Evolutionary conservation across 306 rosid genomes (phyloP).

Genomic region (Trifolium fragiferum): DNA sequence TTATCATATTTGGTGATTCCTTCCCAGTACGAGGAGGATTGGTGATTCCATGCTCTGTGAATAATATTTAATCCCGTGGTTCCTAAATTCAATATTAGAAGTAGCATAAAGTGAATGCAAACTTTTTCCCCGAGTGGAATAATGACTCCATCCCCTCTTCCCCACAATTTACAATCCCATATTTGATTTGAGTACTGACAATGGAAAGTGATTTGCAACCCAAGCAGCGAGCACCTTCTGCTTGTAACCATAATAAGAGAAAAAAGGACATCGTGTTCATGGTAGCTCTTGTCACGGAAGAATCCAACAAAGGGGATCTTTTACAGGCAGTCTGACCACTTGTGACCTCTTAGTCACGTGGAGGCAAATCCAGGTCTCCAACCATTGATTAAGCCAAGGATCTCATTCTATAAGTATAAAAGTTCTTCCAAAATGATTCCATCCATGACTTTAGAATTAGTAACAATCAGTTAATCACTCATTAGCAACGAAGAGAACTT

Average conservation of each 20-base stretch:
- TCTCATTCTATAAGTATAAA: conserved; percentile 1
- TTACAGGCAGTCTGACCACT: background rate
- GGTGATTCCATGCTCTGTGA: conserved; percentile 16
- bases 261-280: background rate
- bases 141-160: background rate
- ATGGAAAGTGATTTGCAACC: conserved; percentile 8
- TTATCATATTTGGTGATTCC: too few relatives aligned
- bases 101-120: conserved; percentile 18
- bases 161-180: background rate
- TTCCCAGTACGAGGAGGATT: background rate
- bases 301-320: conserved; percentile 6
- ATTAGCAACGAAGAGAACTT: conserved; percentile 19
- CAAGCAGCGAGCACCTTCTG: conserved; percentile 12
- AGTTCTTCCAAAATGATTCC: conserved; percentile 23
- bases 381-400: background rate
- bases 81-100: background rate
- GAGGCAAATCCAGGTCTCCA: background rate
- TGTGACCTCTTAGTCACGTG: conserved; percentile 1
- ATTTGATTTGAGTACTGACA: background rate
- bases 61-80: background rate
- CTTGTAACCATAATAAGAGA: background rate
- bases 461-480: conserved; percentile 1
- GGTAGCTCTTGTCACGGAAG: background rate
- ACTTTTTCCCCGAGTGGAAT: conserved; percentile 4
- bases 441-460: conserved; percentile 13